Base-by-base conservation (phyloP, 2,329 filamentous ascomycete genomes). In the Phyllosticta capitalensis region DNA sequence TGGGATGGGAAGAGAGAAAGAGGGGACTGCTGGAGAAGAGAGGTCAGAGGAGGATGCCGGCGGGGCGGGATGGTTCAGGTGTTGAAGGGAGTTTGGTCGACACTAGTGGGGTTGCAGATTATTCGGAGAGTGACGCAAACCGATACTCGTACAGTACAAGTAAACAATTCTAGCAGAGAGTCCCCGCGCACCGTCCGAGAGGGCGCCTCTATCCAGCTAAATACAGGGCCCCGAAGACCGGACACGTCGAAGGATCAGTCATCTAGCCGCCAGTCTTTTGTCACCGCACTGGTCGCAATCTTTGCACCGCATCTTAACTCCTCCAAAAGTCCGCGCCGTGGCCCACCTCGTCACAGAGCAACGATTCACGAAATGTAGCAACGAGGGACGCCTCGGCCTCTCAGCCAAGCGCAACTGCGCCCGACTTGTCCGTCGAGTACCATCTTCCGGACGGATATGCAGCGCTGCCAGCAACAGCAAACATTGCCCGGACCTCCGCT, bases 231-330 rank as follows among this genome's bases (percentile, higher is more conserved):
- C 56, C 56, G 56, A 59, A 53, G 56, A 59, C 56, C 56, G 56
- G 56, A 59, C 56, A 17, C 30, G 9, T 6, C 14, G 38, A n/a
- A n/a, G 56, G 28, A 58, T 58, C 56, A 58, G 51, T 58, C 56
- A 58, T 58, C 56, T 7, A 26, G 38, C n/a, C 17, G n/a, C 17
- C 2, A 12, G 38, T n/a, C 38, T n/a, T 45, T 45, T 45, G 38
- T 45, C 38, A 45, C 38, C 19, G 49, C 55, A 45, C 49, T 28
- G 28, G 14, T 24, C 56, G 30, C 33, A 53, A 51, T 52, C n/a
- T 50, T 59, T 59, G 56, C 52, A 53, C 56, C 56, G 56, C 38
- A 45, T 45, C 14, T 59, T 59, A 59, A 59, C 56, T 59, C 56
- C 38, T 19, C 24, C 56, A 59, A 59, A 59, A 59, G 14, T 59